Conservation (phyloP, 257 asterid species). For the Eustoma russellianum region DNA sequence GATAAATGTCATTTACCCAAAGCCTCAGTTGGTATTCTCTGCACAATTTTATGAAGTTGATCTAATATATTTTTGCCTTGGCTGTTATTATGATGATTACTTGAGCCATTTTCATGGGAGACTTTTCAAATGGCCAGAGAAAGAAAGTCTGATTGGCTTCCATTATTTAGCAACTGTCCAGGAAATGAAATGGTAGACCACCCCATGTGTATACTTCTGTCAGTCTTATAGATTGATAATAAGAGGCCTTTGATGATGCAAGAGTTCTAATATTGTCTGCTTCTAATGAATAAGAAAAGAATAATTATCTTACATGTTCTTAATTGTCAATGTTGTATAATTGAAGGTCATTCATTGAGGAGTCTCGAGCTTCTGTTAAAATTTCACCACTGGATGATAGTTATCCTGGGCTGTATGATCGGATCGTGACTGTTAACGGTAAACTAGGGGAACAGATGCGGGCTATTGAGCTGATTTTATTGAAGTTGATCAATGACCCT, state of each 20-base stretch:
- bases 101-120: too few relatives aligned
- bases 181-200: too few relatives aligned
- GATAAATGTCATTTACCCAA: too few relatives aligned
- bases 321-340: neutral
- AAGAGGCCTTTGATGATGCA: neutral
- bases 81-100: neutral
- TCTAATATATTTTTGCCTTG: neutral
- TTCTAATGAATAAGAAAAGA: neutral
- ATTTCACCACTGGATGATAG: conserved; percentile 13
- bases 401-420: conserved; percentile 13
- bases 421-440: conserved; percentile 13
- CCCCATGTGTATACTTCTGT: too few relatives aligned
- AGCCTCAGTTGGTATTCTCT: neutral
- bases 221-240: too few relatives aligned
- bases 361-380: conserved; percentile 16
- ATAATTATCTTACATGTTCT: neutral
- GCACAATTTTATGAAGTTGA: neutral
- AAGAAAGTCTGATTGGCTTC: too few relatives aligned
- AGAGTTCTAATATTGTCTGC: conserved; percentile 2
- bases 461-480: conserved; percentile 14
- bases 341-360: conserved; percentile 24
- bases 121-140: too few relatives aligned
- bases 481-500: conserved; percentile 12
- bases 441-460: conserved; percentile 16
- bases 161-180: too few relatives aligned